Base-by-base conservation (phyloP, 1,139 yeast species). In the Blastobotrys buckinghamii region DNA sequence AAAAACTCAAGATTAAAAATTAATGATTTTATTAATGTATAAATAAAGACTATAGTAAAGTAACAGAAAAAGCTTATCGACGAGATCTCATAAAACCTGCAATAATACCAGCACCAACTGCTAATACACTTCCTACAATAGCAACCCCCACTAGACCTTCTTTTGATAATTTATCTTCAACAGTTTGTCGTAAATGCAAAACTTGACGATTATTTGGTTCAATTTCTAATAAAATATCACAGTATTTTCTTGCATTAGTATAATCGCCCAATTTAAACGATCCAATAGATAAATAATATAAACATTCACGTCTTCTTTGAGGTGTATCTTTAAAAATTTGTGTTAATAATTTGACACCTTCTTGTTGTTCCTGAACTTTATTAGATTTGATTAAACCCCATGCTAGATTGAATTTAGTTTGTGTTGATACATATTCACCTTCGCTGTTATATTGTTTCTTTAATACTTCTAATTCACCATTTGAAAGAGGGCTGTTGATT, bases 91-190 rank as follows among this genome's bases (percentile, higher is more conserved):
- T 62, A 38, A 83, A 62, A 1, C 84, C 74, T 1, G 89, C 84
- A 12, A 81, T 65, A 2, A 81, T 68, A 0, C 92, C 88, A 1
- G 90, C 83, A 1, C 92, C 92, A 1, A 86, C 75, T 0, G 97
- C 97, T 50, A 89, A 72, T 2, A 81, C 80, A 24, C 96, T 95
- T 16, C 95, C 87, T 0, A 88, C 83, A 38, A 92, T 73, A 0
- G 96, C 96, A 49, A 90, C 71, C 1, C 97, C 97, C 55, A 88
- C 79, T 49, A 89, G 73, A 0, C 97, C 96, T 62, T 92, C 95
- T 58, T 77, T 81, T 30, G 95, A 87, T 39, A 92, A 81, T 62
- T 82, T 84, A 56, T 84, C 92, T 54, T 89, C 96, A 33, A 92
- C 85, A 61, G 83, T 81, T 52, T 78, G 77, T 59, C 85, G 79